phyloP scores from a whole-genome alignment of 2,329 filamentous ascomycete genomes.

The Colletotrichum cuscutae region DNA sequence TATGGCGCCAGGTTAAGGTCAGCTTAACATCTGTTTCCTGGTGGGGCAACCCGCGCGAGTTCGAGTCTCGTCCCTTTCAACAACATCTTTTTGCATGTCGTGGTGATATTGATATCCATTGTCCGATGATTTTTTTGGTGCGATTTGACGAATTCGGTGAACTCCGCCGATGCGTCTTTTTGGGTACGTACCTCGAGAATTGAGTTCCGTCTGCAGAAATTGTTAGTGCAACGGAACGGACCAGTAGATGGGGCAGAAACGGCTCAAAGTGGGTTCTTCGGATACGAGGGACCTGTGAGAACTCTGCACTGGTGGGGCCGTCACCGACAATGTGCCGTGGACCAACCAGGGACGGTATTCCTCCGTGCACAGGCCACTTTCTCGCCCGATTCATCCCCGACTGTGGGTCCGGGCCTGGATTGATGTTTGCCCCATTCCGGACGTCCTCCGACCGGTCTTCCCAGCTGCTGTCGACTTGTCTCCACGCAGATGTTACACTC shows the following conservation, averaged over 20 bases:
- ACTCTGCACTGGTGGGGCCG: slow-evolving; percentile 30
- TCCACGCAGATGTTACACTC: slow-evolving; percentile 25
- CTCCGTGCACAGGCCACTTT: neutral
- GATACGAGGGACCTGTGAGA: slow-evolving; percentile 28
- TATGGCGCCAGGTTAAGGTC: slow-evolving; percentile 36
- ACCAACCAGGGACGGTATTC: slow-evolving; percentile 25
- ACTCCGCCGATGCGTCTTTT: neutral
- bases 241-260: slow-evolving; percentile 5
- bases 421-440: slow-evolving; percentile 1
- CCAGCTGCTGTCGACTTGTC: no score
- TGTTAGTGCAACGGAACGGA: neutral
- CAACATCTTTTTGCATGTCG: accelerated
- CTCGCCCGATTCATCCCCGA: slow-evolving; percentile 17
- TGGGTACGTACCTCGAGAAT: neutral
- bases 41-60: slow-evolving; percentile 36
- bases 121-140: neutral
- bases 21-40: slow-evolving; percentile 34
- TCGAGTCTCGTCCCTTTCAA: slow-evolving; percentile 35
- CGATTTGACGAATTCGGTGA: neutral
- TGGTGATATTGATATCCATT: no score
- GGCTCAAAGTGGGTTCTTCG: slow-evolving; percentile 5
- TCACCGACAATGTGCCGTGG: slow-evolving; percentile 6
- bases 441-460: slow-evolving; percentile 21
- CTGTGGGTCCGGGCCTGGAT: slow-evolving; percentile 13
- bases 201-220: neutral